phyloP scores from a whole-genome alignment of 768 basidiomycete species.

The Psilocybe azurescens region DNA sequence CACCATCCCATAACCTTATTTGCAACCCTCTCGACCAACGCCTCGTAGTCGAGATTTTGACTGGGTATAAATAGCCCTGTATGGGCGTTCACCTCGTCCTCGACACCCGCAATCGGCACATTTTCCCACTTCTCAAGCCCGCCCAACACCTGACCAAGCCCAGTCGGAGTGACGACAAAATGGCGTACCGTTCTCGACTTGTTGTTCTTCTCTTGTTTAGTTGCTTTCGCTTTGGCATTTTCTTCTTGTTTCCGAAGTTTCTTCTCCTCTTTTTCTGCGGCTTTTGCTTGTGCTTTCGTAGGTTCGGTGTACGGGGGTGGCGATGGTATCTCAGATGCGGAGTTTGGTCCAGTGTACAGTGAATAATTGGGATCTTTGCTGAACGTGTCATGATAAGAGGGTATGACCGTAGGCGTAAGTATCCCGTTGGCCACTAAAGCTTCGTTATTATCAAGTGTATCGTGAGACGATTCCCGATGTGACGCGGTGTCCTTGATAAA shows the following conservation, averaged over 20 bases:
- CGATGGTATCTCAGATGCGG: neutral
- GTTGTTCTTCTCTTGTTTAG: conserved; percentile 25
- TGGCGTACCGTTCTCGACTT: conserved; percentile 41
- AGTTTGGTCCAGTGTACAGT: neutral
- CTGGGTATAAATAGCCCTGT: conserved; percentile 55
- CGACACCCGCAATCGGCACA: conserved; percentile 53
- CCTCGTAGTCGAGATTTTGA: conserved; percentile 57
- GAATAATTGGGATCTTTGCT: neutral
- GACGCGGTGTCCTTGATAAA: conserved; percentile 2
- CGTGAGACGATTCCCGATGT: neutral
- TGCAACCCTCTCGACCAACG: conserved; percentile 50
- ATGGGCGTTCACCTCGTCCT: conserved; percentile 64
- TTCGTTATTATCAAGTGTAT: conserved; percentile 27
- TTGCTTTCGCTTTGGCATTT: conserved; percentile 20
- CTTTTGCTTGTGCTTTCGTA: conserved; percentile 20
- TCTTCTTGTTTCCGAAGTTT: conserved; percentile 1
- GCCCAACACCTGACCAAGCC: conserved; percentile 43
- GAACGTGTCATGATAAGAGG: neutral
- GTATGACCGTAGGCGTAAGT: conserved; percentile 1
- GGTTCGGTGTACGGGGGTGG: conserved; percentile 12
- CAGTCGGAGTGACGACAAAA: conserved; percentile 58
- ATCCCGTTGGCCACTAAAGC: conserved; percentile 33
- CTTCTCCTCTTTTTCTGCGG: conserved; percentile 12
- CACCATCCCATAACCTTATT: conserved; percentile 49
- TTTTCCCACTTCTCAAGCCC: conserved; percentile 56